phyloP scores from a whole-genome alignment of 1,284 basidiomycete genomes.

The Heliocybe sulcata region DNA sequence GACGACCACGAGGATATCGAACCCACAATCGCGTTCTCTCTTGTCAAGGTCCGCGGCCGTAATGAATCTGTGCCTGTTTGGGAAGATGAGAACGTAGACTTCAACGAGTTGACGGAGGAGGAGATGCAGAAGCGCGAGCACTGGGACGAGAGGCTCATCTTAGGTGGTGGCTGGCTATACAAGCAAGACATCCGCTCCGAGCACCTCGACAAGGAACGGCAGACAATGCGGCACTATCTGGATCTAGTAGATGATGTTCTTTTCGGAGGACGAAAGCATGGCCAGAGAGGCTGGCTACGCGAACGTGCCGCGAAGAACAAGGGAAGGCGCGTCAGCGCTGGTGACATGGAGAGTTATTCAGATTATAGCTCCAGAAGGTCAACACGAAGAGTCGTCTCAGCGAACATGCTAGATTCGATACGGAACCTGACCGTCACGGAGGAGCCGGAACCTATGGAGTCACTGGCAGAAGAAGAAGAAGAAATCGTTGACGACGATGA shows the following conservation, averaged over 20 bases:
- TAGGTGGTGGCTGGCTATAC: slow-evolving; percentile 78
- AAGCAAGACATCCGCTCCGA: slow-evolving; percentile 50
- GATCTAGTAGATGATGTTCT: slow-evolving; percentile 68
- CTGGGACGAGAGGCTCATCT: slow-evolving; percentile 74
- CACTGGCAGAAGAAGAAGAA: slow-evolving; percentile 40
- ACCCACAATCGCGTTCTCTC: slow-evolving; percentile 54
- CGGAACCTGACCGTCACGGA: slow-evolving; percentile 41
- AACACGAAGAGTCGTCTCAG: slow-evolving; percentile 43
- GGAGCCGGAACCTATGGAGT: slow-evolving; percentile 49
- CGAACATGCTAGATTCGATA: slow-evolving; percentile 45
- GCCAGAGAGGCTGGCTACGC: slow-evolving; percentile 47
- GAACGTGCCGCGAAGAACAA: slow-evolving; percentile 31
- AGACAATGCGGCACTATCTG: slow-evolving; percentile 52
- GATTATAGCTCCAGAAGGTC: slow-evolving; percentile 10
- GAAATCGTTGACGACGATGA: slow-evolving; percentile 53
- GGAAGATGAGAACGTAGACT: slow-evolving; percentile 62
- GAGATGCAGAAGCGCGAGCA: slow-evolving; percentile 48
- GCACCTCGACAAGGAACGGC: slow-evolving; percentile 49
- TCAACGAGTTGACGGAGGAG: slow-evolving; percentile 33
- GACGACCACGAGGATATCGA: slow-evolving; percentile 32
- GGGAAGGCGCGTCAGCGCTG: slow-evolving; percentile 33
- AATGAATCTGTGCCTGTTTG: slow-evolving; percentile 66
- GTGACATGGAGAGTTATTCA: slow-evolving; percentile 27
- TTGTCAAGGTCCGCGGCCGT: slow-evolving; percentile 60
- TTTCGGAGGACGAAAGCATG: slow-evolving; percentile 49